Percentiles rank a stretch among this genome's conserved stretches.
These are phyloP conservation scores for Paramecium bursaria DNA, from an alignment of 73 alveolate species.

Conservation along the genomic window DNA sequence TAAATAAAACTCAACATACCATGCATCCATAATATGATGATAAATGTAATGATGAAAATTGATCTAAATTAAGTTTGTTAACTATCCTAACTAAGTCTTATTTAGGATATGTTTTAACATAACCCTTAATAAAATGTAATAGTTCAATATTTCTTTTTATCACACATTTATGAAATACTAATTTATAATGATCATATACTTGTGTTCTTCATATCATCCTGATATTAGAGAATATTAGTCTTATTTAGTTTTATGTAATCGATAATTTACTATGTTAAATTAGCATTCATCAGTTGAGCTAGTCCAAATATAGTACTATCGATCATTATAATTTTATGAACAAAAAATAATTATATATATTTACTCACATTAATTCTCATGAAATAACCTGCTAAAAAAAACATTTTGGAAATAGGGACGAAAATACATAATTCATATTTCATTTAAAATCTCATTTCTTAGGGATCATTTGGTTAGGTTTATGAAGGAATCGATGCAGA, in stretches of 20 bases:
- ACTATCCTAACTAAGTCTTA: not conserved
- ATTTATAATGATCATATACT: not conserved
- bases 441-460: not conserved
- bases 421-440: no score
- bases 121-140: not conserved
- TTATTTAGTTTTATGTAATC: not conserved
- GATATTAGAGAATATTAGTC: slow-evolving; percentile 2
- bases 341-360: no score
- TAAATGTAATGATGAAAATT: slow-evolving; percentile 28
- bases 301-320: slow-evolving; percentile 29
- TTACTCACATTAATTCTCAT: no score
- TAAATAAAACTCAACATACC: not conserved
- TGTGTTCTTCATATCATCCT: slow-evolving; percentile 47
- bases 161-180: not conserved
- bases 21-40: slow-evolving; percentile 52
- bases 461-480: slow-evolving; percentile 19
- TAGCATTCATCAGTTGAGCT: slow-evolving; percentile 3
- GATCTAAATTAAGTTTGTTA: slow-evolving; percentile 7
- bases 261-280: not conserved
- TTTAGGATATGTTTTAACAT: not conserved
- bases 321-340: slow-evolving; percentile 14
- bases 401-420: not conserved
- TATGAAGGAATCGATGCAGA: not conserved
- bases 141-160: not conserved
- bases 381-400: no score